Base-by-base conservation (phyloP, 2,329 filamentous ascomycete species). In the Xylaria sp. region DNA sequence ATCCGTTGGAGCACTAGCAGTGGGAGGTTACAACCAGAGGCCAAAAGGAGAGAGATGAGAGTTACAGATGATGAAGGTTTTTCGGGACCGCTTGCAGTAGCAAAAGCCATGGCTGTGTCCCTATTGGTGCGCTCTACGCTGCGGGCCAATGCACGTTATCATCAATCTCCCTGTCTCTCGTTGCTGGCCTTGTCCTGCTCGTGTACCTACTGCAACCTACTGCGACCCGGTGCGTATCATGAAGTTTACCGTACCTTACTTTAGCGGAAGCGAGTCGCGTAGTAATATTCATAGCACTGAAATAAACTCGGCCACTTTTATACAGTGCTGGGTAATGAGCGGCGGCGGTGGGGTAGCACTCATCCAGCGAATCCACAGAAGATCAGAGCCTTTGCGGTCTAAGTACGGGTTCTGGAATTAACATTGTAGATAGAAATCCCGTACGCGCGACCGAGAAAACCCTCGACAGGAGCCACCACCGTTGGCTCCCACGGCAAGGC, bases 21-120 rank as follows among this genome's bases (percentile, higher is more conserved):
- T 39, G 29, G 54, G 36, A 59, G 66, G 66, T 66, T 63, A 42
- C 58, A 68, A n/a, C 50, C 50, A 57, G 15, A 51, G 29, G 38
- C 27, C n/a, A n/a, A 57, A 49, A 61, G 45, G 33, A 59, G 59
- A 47, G 59, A 66, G 56, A 67, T 65, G 60, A 66, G 68, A 71
- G 68, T 60, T 60, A 67, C 70, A 72, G 72, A 69, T 68, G 71
- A 65, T 69, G 71, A 68, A 68, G 58, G 59, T 63, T 58, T 67
- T 59, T 64, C 50, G 64, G 63, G 67, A 63, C 58, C 58, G 55
- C 56, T 57, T 64, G 67, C 67, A 69, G 67, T 49, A 58, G 51
- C 54, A 50, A 64, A 44, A 25, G 29, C 38, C 44, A 64, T 66
- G 67, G 55, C 60, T 67, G 55, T 27, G 36, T 59, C 59, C 67